A percentile compares a stretch with the other conserved stretches of the same genome.
Conservation (phyloP, 2,329 filamentous ascomycete species). For the Pseudogymnoascus sp. region DNA sequence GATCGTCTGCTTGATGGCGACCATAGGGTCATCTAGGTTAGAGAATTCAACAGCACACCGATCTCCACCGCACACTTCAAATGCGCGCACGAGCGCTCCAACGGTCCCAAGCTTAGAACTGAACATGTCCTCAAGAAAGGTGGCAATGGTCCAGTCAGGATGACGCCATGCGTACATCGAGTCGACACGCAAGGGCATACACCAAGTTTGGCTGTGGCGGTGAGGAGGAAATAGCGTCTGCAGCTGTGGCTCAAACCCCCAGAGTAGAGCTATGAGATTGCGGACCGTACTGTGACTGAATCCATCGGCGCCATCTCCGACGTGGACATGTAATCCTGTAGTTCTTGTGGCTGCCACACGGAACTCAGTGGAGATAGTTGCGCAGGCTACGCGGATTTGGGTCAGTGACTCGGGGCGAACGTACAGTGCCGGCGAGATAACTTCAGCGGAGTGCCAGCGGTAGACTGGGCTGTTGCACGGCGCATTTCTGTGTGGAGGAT, state of each 20-base stretch:
- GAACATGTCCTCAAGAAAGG: not conserved
- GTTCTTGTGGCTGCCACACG: conserved; percentile 23
- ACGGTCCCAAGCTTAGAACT: not conserved
- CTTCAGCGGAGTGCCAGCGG: conserved; percentile 19
- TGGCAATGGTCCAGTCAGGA: not conserved
- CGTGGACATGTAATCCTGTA: conserved; percentile 30
- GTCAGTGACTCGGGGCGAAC: conserved; percentile 14
- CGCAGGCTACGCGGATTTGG: conserved; percentile 14
- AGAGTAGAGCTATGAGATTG: conserved; percentile 26
- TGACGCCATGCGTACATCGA: not conserved
- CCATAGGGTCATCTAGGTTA: not conserved
- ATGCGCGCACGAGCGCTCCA: not conserved
- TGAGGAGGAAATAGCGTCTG: conserved; percentile 24
- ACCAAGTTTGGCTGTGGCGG: not conserved
- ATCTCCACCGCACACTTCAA: not conserved
- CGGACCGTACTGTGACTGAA: conserved; percentile 25
- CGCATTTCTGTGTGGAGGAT: not conserved
- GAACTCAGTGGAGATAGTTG: conserved; percentile 17
- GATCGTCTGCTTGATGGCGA: conserved; percentile 17
- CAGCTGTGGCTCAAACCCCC: conserved; percentile 28
- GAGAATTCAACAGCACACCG: not conserved
- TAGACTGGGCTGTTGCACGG: not conserved
- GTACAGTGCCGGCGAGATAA: conserved; percentile 20
- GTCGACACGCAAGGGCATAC: not conserved
- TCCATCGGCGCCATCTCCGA: conserved; percentile 25